Conservation (phyloP, 1,139 yeast genomes). For the Kodamaea ohmeri region DNA sequence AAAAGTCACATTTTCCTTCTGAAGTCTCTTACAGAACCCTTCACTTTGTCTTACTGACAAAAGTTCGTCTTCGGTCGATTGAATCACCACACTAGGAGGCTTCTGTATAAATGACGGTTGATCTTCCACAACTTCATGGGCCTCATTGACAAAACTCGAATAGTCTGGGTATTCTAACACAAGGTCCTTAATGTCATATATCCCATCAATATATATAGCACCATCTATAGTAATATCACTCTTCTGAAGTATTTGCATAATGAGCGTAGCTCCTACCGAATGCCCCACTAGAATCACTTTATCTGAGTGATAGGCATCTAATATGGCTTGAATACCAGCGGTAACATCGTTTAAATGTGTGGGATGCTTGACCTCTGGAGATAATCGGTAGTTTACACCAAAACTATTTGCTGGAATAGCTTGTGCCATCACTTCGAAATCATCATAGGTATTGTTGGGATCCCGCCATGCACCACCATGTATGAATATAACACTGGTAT, state of each 20-base stretch:
- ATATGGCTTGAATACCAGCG: slow-evolving; percentile 38
- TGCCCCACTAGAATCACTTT: slow-evolving; percentile 59
- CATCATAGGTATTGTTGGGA: slow-evolving; percentile 55
- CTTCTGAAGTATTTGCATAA: slow-evolving; percentile 50
- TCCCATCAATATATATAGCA: slow-evolving; percentile 45
- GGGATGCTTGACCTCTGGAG: slow-evolving; percentile 66
- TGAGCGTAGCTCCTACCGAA: slow-evolving; percentile 78
- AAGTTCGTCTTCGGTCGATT: slow-evolving; percentile 37
- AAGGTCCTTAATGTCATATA: slow-evolving; percentile 42
- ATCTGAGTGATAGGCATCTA: slow-evolving; percentile 14
- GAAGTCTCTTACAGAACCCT: slow-evolving; percentile 19
- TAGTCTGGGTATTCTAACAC: slow-evolving; percentile 46
- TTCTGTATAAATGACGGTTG: slow-evolving; percentile 27
- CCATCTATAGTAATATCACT: slow-evolving; percentile 2
- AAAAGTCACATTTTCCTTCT: slow-evolving; percentile 8
- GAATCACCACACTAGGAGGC: slow-evolving; percentile 16
- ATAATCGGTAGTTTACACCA: slow-evolving; percentile 65
- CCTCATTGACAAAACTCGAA: slow-evolving; percentile 38
- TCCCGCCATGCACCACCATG: slow-evolving; percentile 96
- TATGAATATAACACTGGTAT: slow-evolving; percentile 45
- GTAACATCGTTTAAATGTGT: slow-evolving; percentile 57
- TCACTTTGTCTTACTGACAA: slow-evolving; percentile 27
- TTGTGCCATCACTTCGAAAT: slow-evolving; percentile 42
- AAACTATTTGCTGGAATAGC: slow-evolving; percentile 22
- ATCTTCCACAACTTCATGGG: slow-evolving; percentile 30